phyloP scores from a whole-genome alignment of 164 flowering plant genomes.

The Akebia trifoliata region DNA sequence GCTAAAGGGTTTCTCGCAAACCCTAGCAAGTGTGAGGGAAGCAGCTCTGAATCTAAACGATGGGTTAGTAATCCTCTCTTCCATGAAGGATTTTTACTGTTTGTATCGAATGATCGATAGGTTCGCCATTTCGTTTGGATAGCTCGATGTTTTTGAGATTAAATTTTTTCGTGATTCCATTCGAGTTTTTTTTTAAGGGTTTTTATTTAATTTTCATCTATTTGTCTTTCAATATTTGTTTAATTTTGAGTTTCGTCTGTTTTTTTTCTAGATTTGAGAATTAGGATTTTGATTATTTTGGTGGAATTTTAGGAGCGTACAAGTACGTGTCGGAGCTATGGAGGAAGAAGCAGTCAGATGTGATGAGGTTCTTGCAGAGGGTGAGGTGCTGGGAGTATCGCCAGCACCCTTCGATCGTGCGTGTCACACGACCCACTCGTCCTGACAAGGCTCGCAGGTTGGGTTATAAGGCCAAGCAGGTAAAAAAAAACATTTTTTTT shows the following conservation, averaged over 20 bases:
- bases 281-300: neutral
- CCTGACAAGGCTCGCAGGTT: constrained; percentile 47
- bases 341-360: constrained; percentile 88
- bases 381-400: constrained; percentile 80
- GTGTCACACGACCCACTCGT: constrained; percentile 41
- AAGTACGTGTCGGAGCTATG: constrained; percentile 72
- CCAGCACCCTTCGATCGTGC: constrained; percentile 47
- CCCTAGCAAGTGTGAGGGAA: constrained; percentile 5
- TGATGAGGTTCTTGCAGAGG: constrained; percentile 77
- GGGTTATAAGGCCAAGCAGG: constrained; percentile 60
- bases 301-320: constrained; percentile 49
- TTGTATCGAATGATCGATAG: too few relatives aligned
- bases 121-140: too few relatives aligned
- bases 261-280: neutral
- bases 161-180: too few relatives aligned
- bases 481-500: too few relatives aligned
- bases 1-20: neutral
- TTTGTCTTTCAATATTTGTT: neutral
- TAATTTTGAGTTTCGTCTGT: neutral
- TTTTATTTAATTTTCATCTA: too few relatives aligned
- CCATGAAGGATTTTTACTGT: too few relatives aligned
- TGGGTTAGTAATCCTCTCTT: constrained; percentile 9
- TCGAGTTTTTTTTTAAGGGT: too few relatives aligned
- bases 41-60: neutral
- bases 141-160: neutral